Evolutionary conservation across 257 asterid species (phyloP).

Genomic region (Fraxinus pennsylvanica): DNA sequence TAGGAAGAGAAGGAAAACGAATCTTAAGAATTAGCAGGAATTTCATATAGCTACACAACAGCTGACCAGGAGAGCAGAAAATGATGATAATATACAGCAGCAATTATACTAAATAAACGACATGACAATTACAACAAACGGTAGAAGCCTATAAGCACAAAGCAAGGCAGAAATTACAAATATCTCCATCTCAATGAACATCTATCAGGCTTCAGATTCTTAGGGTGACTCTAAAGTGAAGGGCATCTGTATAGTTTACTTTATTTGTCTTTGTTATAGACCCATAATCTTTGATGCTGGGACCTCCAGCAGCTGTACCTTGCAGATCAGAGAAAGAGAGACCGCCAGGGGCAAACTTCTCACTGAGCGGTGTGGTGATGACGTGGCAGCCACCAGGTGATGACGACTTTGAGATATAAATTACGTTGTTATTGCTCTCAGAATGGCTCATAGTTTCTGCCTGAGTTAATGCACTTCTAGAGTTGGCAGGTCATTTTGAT

Average conservation of each 20-base stretch:
- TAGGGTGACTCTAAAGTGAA: too few relatives aligned
- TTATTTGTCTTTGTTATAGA: constrained; percentile 32
- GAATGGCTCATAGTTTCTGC: constrained; percentile 44
- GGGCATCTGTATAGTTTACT: constrained; percentile 16
- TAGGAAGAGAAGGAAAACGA: background rate
- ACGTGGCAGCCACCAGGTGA: constrained; percentile 44
- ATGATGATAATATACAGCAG: constrained; percentile 28
- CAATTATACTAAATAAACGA: constrained; percentile 36
- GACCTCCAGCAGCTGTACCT: constrained; percentile 57
- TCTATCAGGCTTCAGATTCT: too few relatives aligned
- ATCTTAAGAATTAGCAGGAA: constrained; percentile 10
- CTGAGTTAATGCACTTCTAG: constrained; percentile 56
- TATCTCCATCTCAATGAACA: too few relatives aligned
- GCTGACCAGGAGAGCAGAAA: constrained; percentile 22
- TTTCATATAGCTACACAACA: constrained; percentile 17
- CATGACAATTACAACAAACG: constrained; percentile 28
- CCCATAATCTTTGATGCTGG: constrained; percentile 37
- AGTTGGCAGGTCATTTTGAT: constrained; percentile 54
- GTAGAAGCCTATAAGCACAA: constrained; percentile 20
- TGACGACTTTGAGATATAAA: constrained; percentile 55
- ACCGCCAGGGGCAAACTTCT: constrained; percentile 61
- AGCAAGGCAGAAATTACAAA: too few relatives aligned
- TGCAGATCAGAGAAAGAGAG: constrained; percentile 77
- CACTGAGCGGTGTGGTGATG: constrained; percentile 46
- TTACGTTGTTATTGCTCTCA: constrained; percentile 50